A percentile compares a stretch with the other conserved stretches of the same genome.
These are phyloP conservation scores for Heliophila coronopifolia DNA, from an alignment of 441 rosid genomes.

Conservation along the genomic window DNA sequence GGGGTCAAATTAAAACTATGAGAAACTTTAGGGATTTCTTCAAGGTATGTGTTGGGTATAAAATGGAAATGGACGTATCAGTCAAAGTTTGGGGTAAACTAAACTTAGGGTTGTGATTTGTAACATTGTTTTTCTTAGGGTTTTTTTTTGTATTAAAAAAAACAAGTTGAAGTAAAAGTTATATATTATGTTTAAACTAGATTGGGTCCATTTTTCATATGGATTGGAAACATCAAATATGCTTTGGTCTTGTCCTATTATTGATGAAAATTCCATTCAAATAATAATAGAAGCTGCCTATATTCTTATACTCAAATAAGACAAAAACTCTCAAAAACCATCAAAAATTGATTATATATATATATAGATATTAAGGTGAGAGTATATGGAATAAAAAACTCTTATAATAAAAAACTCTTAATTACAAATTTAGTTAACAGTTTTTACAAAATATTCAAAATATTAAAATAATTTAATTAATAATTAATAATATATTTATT, in stretches of 20 bases:
- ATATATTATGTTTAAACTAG: neutral
- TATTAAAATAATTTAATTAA: too few relatives aligned
- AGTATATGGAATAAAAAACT: too few relatives aligned
- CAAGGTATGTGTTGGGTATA: slow-evolving; percentile 25
- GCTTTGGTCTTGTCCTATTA: slow-evolving; percentile 24
- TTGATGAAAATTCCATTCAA: neutral
- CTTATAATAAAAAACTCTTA: too few relatives aligned
- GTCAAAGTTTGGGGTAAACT: slow-evolving; percentile 16
- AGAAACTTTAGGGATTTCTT: slow-evolving; percentile 17
- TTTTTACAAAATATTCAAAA: too few relatives aligned
- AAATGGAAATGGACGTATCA: slow-evolving; percentile 19
- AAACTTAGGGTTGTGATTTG: slow-evolving; percentile 14
- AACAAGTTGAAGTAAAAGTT: slow-evolving; percentile 6
- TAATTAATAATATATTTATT: too few relatives aligned
- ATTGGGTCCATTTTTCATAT: slow-evolving; percentile 14
- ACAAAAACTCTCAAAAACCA: too few relatives aligned
- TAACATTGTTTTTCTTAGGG: slow-evolving; percentile 13
- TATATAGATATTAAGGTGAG: too few relatives aligned
- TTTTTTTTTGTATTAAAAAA: slow-evolving; percentile 6
- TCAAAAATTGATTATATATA: too few relatives aligned
- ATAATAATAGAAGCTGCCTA: neutral
- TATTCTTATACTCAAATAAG: neutral
- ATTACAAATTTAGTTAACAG: too few relatives aligned
- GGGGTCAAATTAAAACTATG: slow-evolving; percentile 15
- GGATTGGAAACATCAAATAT: slow-evolving; percentile 26